Conservation (phyloP, 805 yeast genomes). For the Zygosaccharomyces rouxii region DNA sequence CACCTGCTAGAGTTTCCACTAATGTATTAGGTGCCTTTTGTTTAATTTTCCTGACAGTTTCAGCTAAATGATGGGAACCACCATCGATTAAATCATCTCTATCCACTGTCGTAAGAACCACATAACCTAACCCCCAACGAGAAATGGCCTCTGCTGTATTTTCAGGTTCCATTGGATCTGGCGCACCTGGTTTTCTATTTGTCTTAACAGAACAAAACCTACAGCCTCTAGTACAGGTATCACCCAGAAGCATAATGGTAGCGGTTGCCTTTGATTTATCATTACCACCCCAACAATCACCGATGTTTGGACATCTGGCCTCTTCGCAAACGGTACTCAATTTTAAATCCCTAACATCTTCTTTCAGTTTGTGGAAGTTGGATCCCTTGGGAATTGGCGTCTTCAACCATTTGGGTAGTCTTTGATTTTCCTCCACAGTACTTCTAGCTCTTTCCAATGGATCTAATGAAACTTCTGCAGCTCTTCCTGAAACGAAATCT, state of each 20-base stretch:
- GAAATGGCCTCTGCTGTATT: slow-evolving; percentile 96
- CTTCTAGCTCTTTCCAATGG: slow-evolving; percentile 71
- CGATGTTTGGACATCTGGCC: slow-evolving; percentile 98
- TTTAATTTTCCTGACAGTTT: slow-evolving; percentile 81
- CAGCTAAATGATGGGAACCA: slow-evolving; percentile 85
- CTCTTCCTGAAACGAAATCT: slow-evolving; percentile 81
- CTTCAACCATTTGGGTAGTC: slow-evolving; percentile 90
- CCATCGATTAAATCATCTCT: slow-evolving; percentile 93
- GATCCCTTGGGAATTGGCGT: slow-evolving; percentile 96
- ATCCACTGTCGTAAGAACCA: slow-evolving; percentile 94
- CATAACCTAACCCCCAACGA: slow-evolving; percentile 98
- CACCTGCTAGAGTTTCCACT: slow-evolving; percentile 93
- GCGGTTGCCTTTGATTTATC: slow-evolving; percentile 74
- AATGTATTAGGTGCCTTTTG: slow-evolving; percentile 83
- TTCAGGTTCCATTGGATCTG: slow-evolving; percentile 96
- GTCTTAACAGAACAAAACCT: slow-evolving; percentile 97
- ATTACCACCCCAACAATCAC: slow-evolving; percentile 99
- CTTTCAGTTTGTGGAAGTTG: slow-evolving; percentile 71
- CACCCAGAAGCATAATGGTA: slow-evolving; percentile 97
- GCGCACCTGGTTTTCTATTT: slow-evolving; percentile 74
- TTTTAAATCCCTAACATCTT: slow-evolving; percentile 82
- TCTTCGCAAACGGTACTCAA: slow-evolving; percentile 97
- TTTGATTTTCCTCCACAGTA: slow-evolving; percentile 53
- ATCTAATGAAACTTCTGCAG: slow-evolving; percentile 59
- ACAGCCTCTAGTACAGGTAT: slow-evolving; percentile 99